phyloP scores from a whole-genome alignment of 2,329 filamentous ascomycete genomes.

The Alternaria sp. region DNA sequence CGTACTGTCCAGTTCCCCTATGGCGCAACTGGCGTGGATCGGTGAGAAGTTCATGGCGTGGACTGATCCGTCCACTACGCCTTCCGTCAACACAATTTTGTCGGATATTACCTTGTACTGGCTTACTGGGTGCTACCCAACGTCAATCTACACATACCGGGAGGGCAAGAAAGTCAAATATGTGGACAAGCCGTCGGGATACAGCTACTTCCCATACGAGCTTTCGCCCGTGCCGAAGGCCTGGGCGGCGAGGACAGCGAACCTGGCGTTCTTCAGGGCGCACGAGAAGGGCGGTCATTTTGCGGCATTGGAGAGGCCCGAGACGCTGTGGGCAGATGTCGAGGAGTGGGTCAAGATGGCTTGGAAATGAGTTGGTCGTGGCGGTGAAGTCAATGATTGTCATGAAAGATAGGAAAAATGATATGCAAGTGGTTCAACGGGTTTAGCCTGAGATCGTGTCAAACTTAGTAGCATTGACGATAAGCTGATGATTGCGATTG shows the following conservation, averaged over 20 bases:
- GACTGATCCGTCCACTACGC: conserved; percentile 51
- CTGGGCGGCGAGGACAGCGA: conserved; percentile 50
- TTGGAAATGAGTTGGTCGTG: conserved; percentile 29
- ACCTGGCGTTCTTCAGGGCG: conserved; percentile 45
- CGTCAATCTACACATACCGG: conserved; percentile 60
- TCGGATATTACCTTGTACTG: conserved; percentile 62
- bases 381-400: neutral
- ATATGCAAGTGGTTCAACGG: neutral
- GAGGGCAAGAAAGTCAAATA: conserved; percentile 32
- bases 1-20: conserved; percentile 59
- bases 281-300: conserved; percentile 56
- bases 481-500: neutral
- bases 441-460: neutral
- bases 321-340: conserved; percentile 52
- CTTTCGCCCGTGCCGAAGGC: conserved; percentile 48
- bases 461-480: neutral
- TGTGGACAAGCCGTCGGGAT: conserved; percentile 53
- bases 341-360: conserved; percentile 52
- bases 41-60: conserved; percentile 65
- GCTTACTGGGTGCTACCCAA: conserved; percentile 59
- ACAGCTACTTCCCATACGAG: conserved; percentile 54
- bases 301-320: conserved; percentile 56
- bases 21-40: conserved; percentile 65
- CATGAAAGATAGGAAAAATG: neutral
- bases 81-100: conserved; percentile 54